Conservation (phyloP, 2,329 filamentous ascomycete species). For the Blastomyces gilchristii region DNA sequence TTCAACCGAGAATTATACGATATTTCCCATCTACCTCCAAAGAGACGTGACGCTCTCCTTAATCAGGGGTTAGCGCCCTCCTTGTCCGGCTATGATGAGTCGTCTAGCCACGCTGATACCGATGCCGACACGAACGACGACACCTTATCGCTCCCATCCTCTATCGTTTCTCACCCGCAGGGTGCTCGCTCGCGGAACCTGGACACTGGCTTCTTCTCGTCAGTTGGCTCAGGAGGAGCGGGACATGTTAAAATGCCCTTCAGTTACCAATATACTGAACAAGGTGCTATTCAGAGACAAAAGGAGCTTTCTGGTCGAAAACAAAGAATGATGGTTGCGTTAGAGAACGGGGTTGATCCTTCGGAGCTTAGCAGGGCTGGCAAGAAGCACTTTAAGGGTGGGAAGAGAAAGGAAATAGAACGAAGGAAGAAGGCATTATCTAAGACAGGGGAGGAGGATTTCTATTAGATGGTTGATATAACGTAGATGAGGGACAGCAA, state of each 20-base stretch:
- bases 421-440: constrained; percentile 21
- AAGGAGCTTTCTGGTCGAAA: constrained; percentile 78
- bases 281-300: constrained; percentile 56
- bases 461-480: constrained; percentile 9
- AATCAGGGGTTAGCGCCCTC: constrained; percentile 9
- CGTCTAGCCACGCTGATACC: constrained; percentile 25
- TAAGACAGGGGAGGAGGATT: constrained; percentile 13
- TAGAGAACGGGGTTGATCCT: constrained; percentile 77
- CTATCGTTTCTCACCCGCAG: constrained; percentile 28
- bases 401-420: constrained; percentile 26
- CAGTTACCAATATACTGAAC: constrained; percentile 78
- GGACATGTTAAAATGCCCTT: constrained; percentile 71
- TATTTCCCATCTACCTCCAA: constrained; percentile 66
- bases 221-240: constrained; percentile 46
- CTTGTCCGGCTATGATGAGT: constrained; percentile 7
- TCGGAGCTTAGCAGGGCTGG: constrained; percentile 58
- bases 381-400: constrained; percentile 67
- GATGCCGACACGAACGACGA: constrained; percentile 28
- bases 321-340: constrained; percentile 61
- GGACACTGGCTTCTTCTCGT: constrained; percentile 82
- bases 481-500: background rate
- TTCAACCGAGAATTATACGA: constrained; percentile 93
- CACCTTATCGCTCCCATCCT: constrained; percentile 14
- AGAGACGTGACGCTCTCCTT: constrained; percentile 52
- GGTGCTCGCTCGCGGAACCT: constrained; percentile 67